These are phyloP conservation scores for Tulasnella sp. DNA, from an alignment of 768 basidiomycete species.

Conservation along the genomic window DNA sequence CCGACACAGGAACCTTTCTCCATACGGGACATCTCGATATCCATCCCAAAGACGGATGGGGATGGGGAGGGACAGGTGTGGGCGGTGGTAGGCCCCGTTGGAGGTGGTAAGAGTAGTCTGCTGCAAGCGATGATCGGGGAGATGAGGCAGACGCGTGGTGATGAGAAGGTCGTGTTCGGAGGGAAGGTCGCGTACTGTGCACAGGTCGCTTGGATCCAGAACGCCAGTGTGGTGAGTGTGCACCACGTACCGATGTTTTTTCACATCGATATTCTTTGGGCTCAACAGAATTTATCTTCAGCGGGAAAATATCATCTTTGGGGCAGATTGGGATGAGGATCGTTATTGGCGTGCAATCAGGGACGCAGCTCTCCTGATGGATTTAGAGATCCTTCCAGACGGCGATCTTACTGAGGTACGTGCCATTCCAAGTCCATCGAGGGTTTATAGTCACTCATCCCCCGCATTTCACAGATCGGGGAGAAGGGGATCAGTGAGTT, in stretches of 20 bases:
- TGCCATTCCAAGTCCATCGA: neutral
- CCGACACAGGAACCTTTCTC: slow-evolving; percentile 34
- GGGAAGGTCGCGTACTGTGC: slow-evolving; percentile 58
- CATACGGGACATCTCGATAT: slow-evolving; percentile 40
- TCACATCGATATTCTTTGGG: neutral
- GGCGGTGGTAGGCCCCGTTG: slow-evolving; percentile 58
- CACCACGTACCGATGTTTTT: neutral
- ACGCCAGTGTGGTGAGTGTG: slow-evolving; percentile 42
- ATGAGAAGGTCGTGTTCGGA: slow-evolving; percentile 39
- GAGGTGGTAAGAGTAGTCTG: slow-evolving; percentile 43
- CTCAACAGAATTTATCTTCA: slow-evolving; percentile 22
- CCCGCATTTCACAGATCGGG: slow-evolving; percentile 39
- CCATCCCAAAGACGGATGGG: slow-evolving; percentile 32
- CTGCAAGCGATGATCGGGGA: slow-evolving; percentile 47
- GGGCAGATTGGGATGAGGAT: slow-evolving; percentile 49
- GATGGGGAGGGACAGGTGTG: slow-evolving; percentile 32
- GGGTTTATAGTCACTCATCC: neutral
- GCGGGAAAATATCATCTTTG: slow-evolving; percentile 60
- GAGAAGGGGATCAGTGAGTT: slow-evolving; percentile 51
- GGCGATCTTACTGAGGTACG: slow-evolving; percentile 62
- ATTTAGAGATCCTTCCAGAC: slow-evolving; percentile 53
- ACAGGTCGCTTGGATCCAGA: slow-evolving; percentile 70
- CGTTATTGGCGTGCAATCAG: slow-evolving; percentile 54
- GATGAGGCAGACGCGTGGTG: slow-evolving; percentile 45
- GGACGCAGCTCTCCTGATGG: slow-evolving; percentile 47